Base-by-base conservation (phyloP, 1,139 yeast species). In the Nakaseomyces glabratus region DNA sequence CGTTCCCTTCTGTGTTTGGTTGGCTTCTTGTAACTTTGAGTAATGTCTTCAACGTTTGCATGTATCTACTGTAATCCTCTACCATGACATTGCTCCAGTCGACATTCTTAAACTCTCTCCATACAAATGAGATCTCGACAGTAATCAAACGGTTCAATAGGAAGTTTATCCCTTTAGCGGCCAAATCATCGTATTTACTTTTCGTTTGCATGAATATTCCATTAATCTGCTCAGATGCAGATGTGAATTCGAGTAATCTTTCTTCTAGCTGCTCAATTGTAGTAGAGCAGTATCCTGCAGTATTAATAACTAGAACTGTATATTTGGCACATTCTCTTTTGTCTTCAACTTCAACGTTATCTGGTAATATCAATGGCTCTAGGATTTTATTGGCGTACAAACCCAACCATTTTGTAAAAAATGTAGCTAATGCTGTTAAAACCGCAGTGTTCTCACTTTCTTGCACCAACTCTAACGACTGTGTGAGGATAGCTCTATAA, bases 251-350 rank as follows among this genome's bases (percentile, higher is more conserved):
- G 9, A 61, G 54, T 34, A 90, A 60, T 45, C 72, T 75, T 26
- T 78, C 82, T 48, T 76, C 85, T 35, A 90, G 62, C 52, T 90
- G 96, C 13, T 69, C 70, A 2, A 80, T 73, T 5, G 95, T 90
- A 12, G 74, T 68, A 19, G 82, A 71, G 41, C 94, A 78, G 57
- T 88, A 90, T 52, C 90, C 95, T 1, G 95, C 86, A 0, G 98
- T 90, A 47, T 86, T 84, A 20, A 90, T 60, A 8, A 86, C 70
- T 57, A 84, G 63, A 18, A 93, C 78, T 1, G 82, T 68, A 38
- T 81, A 73, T 35, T 69, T 70, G 17, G 82, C 62, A 1, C 82
- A 77, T 44, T 82, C 93, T 8, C 56, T 57, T 24, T 62, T 65
- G 5, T 63, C 66, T 23, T 60, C 62, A 11, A 55, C 46, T 38